Evolutionary conservation across 1,284 basidiomycete genomes (phyloP).

Genomic region (Trichosporon asahii): DNA sequence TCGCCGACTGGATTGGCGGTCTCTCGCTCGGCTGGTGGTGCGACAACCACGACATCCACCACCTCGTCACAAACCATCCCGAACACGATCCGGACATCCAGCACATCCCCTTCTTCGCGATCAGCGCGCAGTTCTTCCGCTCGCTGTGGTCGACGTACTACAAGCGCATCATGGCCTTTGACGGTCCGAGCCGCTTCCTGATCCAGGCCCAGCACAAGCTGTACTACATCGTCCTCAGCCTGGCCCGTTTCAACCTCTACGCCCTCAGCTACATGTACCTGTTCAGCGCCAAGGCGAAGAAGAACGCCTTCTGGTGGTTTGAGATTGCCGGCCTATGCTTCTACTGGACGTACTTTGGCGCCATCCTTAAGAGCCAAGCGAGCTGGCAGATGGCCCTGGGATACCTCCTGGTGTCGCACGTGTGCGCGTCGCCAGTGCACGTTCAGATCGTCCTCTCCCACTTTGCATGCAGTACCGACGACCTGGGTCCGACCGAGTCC

Average conservation of each 20-base stretch:
- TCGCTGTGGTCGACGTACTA: slow-evolving; percentile 93
- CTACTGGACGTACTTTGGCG: slow-evolving; percentile 58
- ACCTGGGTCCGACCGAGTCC: slow-evolving; percentile 84
- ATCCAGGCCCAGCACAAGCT: slow-evolving; percentile 82
- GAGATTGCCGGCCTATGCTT: slow-evolving; percentile 55
- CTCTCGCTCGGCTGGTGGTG: slow-evolving; percentile 98
- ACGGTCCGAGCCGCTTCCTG: slow-evolving; percentile 65
- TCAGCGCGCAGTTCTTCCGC: slow-evolving; percentile 78
- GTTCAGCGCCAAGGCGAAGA: slow-evolving; percentile 52
- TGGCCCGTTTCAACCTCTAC: slow-evolving; percentile 96
- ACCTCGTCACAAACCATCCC: slow-evolving; percentile 94
- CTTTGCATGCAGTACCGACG: slow-evolving; percentile 91
- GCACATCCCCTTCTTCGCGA: slow-evolving; percentile 95
- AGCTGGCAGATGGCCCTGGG: slow-evolving; percentile 51
- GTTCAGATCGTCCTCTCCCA: slow-evolving; percentile 89
- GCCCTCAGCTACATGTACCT: slow-evolving; percentile 79
- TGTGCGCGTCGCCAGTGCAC: slow-evolving; percentile 57
- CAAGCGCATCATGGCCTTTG: slow-evolving; percentile 79
- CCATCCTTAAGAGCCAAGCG: slow-evolving; percentile 51
- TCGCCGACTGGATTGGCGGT: slow-evolving; percentile 75
- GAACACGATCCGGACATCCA: slow-evolving; percentile 87
- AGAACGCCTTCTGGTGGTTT: slow-evolving; percentile 48
- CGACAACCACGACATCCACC: slow-evolving; percentile 95
- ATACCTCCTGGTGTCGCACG: slow-evolving; percentile 57
- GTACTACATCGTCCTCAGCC: slow-evolving; percentile 86